Conservation (phyloP, 768 basidiomycete species). For the Tylopilus rubrobrunneus region DNA sequence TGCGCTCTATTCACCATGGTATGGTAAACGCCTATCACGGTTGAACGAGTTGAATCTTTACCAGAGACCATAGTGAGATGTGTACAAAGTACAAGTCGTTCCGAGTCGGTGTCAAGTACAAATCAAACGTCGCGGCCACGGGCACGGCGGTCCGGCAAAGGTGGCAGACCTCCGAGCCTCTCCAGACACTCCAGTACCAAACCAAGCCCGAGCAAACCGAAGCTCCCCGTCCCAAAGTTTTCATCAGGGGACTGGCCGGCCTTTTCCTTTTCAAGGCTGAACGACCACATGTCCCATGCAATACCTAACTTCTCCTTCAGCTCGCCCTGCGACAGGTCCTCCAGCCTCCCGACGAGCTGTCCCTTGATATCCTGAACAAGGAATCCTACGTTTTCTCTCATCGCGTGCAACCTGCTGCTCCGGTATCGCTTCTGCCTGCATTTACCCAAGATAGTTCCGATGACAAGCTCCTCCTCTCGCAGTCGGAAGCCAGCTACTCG, state of each 20-base stretch:
- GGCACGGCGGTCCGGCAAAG: not conserved
- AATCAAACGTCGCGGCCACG: not conserved
- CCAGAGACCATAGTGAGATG: slow-evolving; percentile 14
- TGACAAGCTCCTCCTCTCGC: slow-evolving; percentile 69
- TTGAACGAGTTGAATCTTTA: slow-evolving; percentile 4
- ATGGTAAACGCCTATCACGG: not conserved
- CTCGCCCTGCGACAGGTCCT: slow-evolving; percentile 22
- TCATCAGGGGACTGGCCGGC: slow-evolving; percentile 19
- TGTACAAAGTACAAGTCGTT: not conserved
- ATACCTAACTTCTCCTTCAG: slow-evolving; percentile 40
- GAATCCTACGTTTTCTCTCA: slow-evolving; percentile 52
- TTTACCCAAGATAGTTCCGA: slow-evolving; percentile 70
- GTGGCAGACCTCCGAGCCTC: slow-evolving; percentile 31
- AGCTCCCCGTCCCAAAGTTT: slow-evolving; percentile 57
- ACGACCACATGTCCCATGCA: slow-evolving; percentile 64
- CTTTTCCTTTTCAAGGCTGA: slow-evolving; percentile 42
- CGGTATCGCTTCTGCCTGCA: slow-evolving; percentile 62
- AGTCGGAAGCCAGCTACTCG: slow-evolving; percentile 52
- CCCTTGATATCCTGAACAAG: slow-evolving; percentile 51
- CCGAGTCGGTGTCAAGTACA: not conserved
- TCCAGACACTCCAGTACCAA: slow-evolving; percentile 58
- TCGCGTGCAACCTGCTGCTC: slow-evolving; percentile 53
- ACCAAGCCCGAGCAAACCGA: slow-evolving; percentile 61
- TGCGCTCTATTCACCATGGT: slow-evolving; percentile 5
- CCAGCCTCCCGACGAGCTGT: slow-evolving; percentile 30